Conservation (phyloP, 2,329 filamentous ascomycete species). For the Gnomoniopsis smithogilvyi region DNA sequence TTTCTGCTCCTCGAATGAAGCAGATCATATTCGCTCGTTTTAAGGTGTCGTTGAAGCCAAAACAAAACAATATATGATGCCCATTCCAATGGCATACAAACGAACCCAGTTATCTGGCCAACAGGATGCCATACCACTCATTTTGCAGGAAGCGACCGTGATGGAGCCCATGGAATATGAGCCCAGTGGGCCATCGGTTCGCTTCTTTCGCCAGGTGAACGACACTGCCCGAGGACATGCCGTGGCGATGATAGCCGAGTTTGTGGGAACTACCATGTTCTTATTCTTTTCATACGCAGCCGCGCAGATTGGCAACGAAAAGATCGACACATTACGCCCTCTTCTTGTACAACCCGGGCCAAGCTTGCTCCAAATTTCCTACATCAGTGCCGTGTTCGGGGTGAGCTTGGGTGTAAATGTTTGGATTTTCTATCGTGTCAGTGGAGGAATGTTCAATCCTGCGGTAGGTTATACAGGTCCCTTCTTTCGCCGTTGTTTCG, state of each 20-base stretch:
- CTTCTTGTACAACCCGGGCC: constrained; percentile 6
- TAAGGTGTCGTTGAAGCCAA: background rate
- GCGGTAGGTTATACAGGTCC: constrained; percentile 24
- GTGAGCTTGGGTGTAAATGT: constrained; percentile 51
- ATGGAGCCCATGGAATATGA: constrained; percentile 3
- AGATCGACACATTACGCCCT: constrained; percentile 10
- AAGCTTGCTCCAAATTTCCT: constrained; percentile 26
- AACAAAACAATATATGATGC: background rate
- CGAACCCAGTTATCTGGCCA: background rate
- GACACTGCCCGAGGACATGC: constrained; percentile 22
- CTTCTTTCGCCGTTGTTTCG: background rate
- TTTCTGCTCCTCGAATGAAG: background rate
- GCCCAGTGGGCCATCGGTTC: constrained; percentile 1
- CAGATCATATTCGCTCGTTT: background rate
- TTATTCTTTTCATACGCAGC: constrained; percentile 36
- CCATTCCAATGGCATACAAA: background rate
- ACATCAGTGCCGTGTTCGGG: constrained; percentile 48
- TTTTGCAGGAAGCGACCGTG: constrained; percentile 2
- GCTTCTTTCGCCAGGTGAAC: constrained; percentile 7
- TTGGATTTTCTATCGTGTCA: constrained; percentile 55
- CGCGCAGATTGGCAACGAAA: constrained; percentile 25
- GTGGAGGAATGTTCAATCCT: constrained; percentile 49
- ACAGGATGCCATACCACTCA: background rate
- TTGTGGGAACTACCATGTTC: constrained; percentile 52
- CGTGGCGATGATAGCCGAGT: constrained; percentile 44